Conservation (phyloP, 352 stramenopile species). For the Pythium chondricola region DNA sequence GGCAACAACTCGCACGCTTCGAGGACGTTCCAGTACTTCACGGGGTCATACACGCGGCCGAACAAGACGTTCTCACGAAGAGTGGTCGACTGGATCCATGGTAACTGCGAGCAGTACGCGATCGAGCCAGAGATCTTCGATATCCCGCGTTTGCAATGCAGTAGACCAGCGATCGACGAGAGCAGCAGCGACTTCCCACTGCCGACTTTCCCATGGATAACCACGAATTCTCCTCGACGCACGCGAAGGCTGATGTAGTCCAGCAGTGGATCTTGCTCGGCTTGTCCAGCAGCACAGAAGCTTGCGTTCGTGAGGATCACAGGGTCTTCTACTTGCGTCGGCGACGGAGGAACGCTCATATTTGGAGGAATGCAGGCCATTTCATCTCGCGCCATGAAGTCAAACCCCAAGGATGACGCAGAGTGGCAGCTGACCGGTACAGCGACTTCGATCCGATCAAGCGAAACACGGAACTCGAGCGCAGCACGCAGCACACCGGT, state of each 20-base stretch:
- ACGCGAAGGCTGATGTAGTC: slow-evolving; percentile 44
- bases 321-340: slow-evolving; percentile 9
- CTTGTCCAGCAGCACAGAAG: slow-evolving; percentile 25
- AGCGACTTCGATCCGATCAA: slow-evolving; percentile 22
- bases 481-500: slow-evolving; percentile 14
- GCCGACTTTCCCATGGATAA: slow-evolving; percentile 53
- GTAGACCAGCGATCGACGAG: slow-evolving; percentile 37
- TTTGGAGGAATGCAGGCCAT: slow-evolving; percentile 15
- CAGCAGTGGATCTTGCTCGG: slow-evolving; percentile 23
- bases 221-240: slow-evolving; percentile 38
- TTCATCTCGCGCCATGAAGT: slow-evolving; percentile 12
- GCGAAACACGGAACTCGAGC: slow-evolving; percentile 23
- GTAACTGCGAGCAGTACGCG: slow-evolving; percentile 87
- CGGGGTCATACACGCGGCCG: slow-evolving; percentile 62
- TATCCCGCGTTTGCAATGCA: slow-evolving; percentile 32
- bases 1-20: slow-evolving; percentile 37
- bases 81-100: slow-evolving; percentile 96
- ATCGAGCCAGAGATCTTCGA: slow-evolving; percentile 33
- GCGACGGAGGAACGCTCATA: slow-evolving; percentile 7
- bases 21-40: slow-evolving; percentile 59
- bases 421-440: slow-evolving; percentile 7
- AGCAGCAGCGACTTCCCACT: slow-evolving; percentile 62
- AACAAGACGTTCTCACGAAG: slow-evolving; percentile 98
- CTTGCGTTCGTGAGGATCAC: slow-evolving; percentile 38
- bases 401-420: slow-evolving; percentile 4